These are phyloP conservation scores for Tolypocladium paradoxum DNA, from an alignment of 2,329 filamentous ascomycete genomes.

Conservation along the genomic window DNA sequence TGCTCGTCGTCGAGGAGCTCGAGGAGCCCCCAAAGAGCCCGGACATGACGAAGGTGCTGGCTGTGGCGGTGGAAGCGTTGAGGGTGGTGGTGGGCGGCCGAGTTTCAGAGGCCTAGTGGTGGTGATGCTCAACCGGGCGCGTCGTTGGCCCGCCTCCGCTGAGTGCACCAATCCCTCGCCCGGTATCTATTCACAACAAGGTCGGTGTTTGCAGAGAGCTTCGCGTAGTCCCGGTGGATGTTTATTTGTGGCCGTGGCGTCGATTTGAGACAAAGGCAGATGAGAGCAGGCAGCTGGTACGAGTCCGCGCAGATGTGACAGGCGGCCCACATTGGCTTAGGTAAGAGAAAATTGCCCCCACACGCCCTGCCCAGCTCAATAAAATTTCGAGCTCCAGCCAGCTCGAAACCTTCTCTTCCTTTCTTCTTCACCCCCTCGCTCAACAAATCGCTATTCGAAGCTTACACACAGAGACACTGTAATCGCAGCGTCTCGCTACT, in stretches of 20 bases:
- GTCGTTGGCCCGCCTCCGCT: neutral
- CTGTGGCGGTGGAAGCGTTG: conserved; percentile 3
- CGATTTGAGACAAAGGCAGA: neutral
- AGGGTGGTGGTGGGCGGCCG: neutral
- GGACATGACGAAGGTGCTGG: conserved; percentile 41
- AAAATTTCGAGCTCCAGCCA: conserved; percentile 12
- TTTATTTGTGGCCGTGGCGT: neutral
- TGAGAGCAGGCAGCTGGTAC: conserved; percentile 6
- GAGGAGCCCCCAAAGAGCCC: conserved; percentile 47
- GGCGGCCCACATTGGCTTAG: too few species aligned
- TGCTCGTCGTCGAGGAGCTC: conserved; percentile 49
- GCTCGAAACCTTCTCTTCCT: conserved; percentile 11
- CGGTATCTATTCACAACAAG: neutral
- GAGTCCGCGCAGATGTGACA: too few species aligned
- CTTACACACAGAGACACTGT: conserved; percentile 69
- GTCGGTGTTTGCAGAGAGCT: neutral
- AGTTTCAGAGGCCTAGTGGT: neutral
- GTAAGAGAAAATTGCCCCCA: conserved; percentile 4
- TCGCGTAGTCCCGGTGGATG: neutral
- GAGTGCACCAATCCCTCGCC: neutral
- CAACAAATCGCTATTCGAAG: conserved; percentile 99
- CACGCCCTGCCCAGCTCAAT: conserved; percentile 11
- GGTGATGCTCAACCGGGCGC: neutral
- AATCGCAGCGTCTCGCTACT: conserved; percentile 23
- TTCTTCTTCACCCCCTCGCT: conserved; percentile 63